phyloP scores from a whole-genome alignment of 139 green algal species.

The Zygnema circumcarinatum region DNA sequence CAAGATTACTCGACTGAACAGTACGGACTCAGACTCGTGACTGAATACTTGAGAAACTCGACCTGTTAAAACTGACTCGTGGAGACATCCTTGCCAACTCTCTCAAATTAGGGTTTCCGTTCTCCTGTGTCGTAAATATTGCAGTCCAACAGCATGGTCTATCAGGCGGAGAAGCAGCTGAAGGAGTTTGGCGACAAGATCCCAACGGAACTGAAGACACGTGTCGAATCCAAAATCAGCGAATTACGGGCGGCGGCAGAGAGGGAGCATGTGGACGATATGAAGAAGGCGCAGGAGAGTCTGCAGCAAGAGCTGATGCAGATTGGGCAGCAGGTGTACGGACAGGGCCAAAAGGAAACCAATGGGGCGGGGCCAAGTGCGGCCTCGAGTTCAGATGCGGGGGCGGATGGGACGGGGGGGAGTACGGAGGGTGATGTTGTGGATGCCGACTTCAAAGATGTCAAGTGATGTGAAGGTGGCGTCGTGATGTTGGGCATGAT shows the following conservation, averaged over 20 bases:
- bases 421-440: conserved; percentile 77
- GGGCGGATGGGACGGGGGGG: conserved; percentile 48
- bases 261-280: conserved; percentile 75
- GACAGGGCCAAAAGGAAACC: conserved; percentile 61
- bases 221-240: conserved; percentile 79
- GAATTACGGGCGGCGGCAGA: conserved; percentile 76
- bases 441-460: conserved; percentile 92
- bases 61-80: no score
- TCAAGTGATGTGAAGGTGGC: not conserved
- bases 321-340: conserved; percentile 83
- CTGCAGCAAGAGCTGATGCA: conserved; percentile 90
- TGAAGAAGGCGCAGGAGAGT: conserved; percentile 86
- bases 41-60: no score
- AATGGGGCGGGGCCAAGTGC: conserved; percentile 28
- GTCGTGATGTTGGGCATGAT: not conserved
- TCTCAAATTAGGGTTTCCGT: not conserved
- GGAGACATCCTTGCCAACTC: no score
- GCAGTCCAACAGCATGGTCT: conserved; percentile 51
- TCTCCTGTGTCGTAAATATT: not conserved
- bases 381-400: conserved; percentile 12
- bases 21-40: no score
- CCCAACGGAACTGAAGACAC: conserved; percentile 58
- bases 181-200: conserved; percentile 95
- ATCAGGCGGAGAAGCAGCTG: conserved; percentile 94
- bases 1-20: no score